phyloP scores from a whole-genome alignment of 805 yeast species.

The Starmerella asiatica region DNA sequence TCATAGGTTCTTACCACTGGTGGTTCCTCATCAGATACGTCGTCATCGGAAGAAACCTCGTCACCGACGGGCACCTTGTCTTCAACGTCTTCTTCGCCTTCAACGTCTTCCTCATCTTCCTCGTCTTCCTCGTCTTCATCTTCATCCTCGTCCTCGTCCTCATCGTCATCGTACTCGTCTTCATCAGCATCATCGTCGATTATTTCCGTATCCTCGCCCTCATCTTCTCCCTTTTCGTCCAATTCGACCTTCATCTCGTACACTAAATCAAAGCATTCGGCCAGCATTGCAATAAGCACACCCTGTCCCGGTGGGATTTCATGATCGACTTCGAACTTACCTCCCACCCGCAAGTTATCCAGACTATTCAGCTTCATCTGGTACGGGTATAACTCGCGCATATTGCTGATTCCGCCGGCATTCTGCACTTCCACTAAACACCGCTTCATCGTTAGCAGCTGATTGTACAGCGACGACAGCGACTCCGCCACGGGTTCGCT shows the following conservation, averaged over 20 bases:
- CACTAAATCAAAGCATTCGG: conserved; percentile 87
- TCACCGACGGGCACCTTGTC: neutral
- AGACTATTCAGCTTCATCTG: conserved; percentile 86
- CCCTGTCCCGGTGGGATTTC: conserved; percentile 98
- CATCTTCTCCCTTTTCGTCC: conserved; percentile 20
- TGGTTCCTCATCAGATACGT: no score
- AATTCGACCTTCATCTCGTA: conserved; percentile 60
- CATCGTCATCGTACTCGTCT: neutral
- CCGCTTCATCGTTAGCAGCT: conserved; percentile 76
- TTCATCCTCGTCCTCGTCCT: neutral
- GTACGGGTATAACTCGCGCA: conserved; percentile 87
- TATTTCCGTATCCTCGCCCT: conserved; percentile 6
- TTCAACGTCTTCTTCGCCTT: conserved; percentile 1
- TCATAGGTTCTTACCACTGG: no score
- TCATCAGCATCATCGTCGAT: conserved; percentile 12
- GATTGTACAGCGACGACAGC: conserved; percentile 85
- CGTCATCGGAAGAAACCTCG: no score
- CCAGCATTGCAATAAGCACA: conserved; percentile 73
- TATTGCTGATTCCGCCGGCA: conserved; percentile 78
- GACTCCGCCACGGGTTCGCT: conserved; percentile 95
- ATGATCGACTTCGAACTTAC: conserved; percentile 76
- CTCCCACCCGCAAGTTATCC: conserved; percentile 77
- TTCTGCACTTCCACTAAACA: conserved; percentile 81
- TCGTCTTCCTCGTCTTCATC: no score
- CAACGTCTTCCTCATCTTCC: no score